phyloP scores from a whole-genome alignment of 78 protist species.

The Chrysochromulina tobinii region DNA sequence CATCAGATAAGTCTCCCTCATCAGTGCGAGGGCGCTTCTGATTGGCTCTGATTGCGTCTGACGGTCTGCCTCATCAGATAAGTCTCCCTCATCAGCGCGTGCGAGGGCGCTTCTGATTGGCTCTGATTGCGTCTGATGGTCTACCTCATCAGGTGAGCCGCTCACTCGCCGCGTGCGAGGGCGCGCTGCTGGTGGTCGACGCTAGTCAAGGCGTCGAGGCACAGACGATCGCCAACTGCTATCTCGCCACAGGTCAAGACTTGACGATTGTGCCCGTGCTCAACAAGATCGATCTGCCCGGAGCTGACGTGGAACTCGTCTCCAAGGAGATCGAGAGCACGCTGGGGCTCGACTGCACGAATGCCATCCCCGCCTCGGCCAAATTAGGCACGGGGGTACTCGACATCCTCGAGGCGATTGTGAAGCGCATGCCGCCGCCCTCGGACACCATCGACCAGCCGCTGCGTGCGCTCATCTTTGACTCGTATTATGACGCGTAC shows the following conservation, averaged over 20 bases:
- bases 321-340: conserved; percentile 44
- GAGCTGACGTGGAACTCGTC: conserved; percentile 51
- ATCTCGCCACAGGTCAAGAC: conserved; percentile 47
- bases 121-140: no score
- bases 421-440: conserved; percentile 69
- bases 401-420: conserved; percentile 60
- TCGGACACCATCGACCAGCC: not conserved
- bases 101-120: no score
- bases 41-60: no score
- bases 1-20: no score
- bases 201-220: conserved; percentile 79
- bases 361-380: conserved; percentile 36
- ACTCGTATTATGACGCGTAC: conserved; percentile 68
- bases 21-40: no score
- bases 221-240: conserved; percentile 83
- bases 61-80: no score
- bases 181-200: conserved; percentile 83
- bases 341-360: not conserved
- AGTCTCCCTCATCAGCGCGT: no score
- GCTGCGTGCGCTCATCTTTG: conserved; percentile 75
- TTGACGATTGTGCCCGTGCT: conserved; percentile 81
- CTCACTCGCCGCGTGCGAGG: conserved; percentile 77
- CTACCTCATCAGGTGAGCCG: conserved; percentile 29
- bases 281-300: conserved; percentile 82
- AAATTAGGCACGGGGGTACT: conserved; percentile 55